Percentiles rank a stretch among this genome's conserved stretches.
phyloP scores from a whole-genome alignment of 352 stramenopile genomes.

The Pseudoperonospora humuli region DNA sequence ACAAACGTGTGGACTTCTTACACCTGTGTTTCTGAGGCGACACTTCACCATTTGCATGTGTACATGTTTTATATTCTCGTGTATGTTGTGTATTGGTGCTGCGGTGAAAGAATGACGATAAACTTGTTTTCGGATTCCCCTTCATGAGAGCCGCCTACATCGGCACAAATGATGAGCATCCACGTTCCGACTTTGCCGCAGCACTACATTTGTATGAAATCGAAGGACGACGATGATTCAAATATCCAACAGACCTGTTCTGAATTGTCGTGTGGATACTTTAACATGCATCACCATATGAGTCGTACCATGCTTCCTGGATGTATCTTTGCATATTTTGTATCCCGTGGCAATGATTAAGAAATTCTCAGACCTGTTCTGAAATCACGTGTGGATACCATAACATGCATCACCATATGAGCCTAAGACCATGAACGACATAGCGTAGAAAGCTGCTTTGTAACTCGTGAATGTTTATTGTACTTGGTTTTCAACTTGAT shows the following conservation, averaged over 20 bases:
- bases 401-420: conserved; percentile 90
- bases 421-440: conserved; percentile 20
- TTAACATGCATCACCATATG: conserved; percentile 54
- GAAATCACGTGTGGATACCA: conserved; percentile 68
- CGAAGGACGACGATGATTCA: conserved; percentile 70
- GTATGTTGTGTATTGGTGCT: conserved; percentile 10
- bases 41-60: not conserved
- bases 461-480: too few species aligned
- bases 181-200: conserved; percentile 29
- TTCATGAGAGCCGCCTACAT: conserved; percentile 72
- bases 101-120: conserved; percentile 55
- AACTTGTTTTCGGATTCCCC: conserved; percentile 78
- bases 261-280: conserved; percentile 76
- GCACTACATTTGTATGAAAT: not conserved
- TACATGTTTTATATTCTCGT: not conserved
- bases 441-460: conserved; percentile 3
- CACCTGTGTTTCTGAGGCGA: conserved; percentile 89
- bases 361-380: conserved; percentile 82
- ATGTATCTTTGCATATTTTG: not conserved
- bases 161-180: conserved; percentile 70
- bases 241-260: conserved; percentile 84
- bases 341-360: conserved; percentile 62
- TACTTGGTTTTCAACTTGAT: too few species aligned
- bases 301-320: not conserved
- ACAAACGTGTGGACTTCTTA: conserved; percentile 75